phyloP scores from a whole-genome alignment of 2,329 filamentous ascomycete genomes.

The Aspergillus fumigatiaffinis region DNA sequence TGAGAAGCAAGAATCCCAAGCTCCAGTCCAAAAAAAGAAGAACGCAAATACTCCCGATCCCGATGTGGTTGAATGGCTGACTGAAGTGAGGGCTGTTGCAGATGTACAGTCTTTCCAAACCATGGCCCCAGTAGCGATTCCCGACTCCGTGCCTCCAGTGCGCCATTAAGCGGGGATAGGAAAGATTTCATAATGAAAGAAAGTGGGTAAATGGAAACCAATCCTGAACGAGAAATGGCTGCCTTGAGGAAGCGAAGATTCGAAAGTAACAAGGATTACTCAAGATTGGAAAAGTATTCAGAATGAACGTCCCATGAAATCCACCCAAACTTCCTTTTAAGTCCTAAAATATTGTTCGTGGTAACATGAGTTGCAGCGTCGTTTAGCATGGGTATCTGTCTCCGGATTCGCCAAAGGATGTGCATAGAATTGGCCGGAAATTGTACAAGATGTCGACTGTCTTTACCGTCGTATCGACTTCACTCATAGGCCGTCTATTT shows the following conservation, averaged over 20 bases:
- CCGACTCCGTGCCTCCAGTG: background rate
- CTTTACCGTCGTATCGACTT: slow-evolving; percentile 15
- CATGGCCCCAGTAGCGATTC: background rate
- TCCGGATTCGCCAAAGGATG: slow-evolving; percentile 2
- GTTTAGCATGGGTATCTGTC: slow-evolving; percentile 25
- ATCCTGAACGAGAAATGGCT: background rate
- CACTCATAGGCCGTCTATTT: slow-evolving; percentile 16
- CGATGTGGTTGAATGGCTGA: background rate
- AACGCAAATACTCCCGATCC: background rate
- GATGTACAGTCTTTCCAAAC: slow-evolving; percentile 5
- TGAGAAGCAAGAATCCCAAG: too few species aligned
- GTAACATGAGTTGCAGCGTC: slow-evolving; percentile 10
- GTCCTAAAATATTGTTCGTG: slow-evolving; percentile 10
- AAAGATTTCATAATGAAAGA: background rate
- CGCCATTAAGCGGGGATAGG: too few species aligned
- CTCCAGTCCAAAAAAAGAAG: background rate
- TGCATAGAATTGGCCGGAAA: background rate
- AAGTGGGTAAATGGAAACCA: background rate
- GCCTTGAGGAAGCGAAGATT: background rate
- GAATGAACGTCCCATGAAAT: background rate
- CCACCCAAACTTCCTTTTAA: background rate
- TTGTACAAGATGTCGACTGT: slow-evolving; percentile 3
- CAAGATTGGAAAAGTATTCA: background rate
- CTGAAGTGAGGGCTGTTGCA: background rate
- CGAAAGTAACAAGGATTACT: background rate